Base-by-base conservation (phyloP, 2,329 filamentous ascomycete species). In the Malbranchea zuffiana region DNA sequence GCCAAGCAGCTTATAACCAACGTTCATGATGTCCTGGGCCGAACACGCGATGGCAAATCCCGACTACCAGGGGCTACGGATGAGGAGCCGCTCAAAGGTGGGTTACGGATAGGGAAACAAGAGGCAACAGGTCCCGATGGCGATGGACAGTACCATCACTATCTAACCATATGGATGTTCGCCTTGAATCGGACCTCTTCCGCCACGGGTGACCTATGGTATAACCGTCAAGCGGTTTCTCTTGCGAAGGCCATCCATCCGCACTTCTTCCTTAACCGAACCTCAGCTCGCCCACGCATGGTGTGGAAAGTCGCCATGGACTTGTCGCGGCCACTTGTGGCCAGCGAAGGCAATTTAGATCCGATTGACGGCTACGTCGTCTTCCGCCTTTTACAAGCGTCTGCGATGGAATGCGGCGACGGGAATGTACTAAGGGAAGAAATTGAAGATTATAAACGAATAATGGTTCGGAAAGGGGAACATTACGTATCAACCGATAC, bases 81-180 rank as follows among this genome's bases (percentile, higher is more conserved):
- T 18, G 49, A 54, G 2, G 61, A 69, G 26, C 71, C 71, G 1
- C 50, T 77, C 0, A 56, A 56, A 2, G 73, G 74, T 2, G 74
- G 74, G 0, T 51, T 78, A 24, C 61, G 74, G 1, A 76, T 76
- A 41, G 74, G 74, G 17, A 77, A 76, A 49, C 43, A 61, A 8
- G 57, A 66, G 2, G 69, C 59, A 8, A 37, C 43, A 0, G 72
- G 72, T 0, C 49, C 57, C 1, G 71, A 76, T 35, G 60, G 65
- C 5, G 73, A 77, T 49, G 72, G 73, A 2, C 73, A 77, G 50
- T 76, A 77, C 42, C 71, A 75, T 45, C 73, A 76, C 46, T 76
- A 76, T 44, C 57, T 76, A 13, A 75, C 71, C 0, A 48, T 75
- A 4, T 78, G 73, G 73, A 75, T 76, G 71, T 75, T 75, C 49